Percentiles rank a stretch among this genome's conserved stretches.
Evolutionary conservation across 148 eudicot species (phyloP).

Genomic region (Beta vulgaris): DNA sequence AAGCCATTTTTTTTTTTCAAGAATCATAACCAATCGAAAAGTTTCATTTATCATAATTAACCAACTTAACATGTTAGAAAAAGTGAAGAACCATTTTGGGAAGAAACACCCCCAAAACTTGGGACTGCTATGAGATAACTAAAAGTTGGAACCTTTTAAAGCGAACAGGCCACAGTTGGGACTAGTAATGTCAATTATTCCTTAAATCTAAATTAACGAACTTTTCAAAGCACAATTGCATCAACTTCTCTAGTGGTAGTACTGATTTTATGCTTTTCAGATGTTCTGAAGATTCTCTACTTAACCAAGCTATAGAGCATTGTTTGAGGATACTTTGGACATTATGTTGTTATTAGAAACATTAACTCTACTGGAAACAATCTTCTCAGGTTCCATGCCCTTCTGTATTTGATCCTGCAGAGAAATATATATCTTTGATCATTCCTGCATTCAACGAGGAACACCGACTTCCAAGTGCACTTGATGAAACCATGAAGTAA

Average conservation of each 20-base stretch:
- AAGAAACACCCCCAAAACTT: no score
- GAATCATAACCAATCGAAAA: no score
- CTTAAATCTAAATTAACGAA: background rate
- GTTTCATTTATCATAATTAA: no score
- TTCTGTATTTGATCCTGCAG: conserved; percentile 72
- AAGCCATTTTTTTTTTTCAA: no score
- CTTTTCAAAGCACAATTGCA: background rate
- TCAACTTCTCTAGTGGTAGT: background rate
- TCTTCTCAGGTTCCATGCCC: conserved; percentile 81
- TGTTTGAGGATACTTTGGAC: background rate
- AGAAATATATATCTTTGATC: conserved; percentile 85
- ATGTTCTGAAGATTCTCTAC: background rate
- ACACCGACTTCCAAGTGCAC: conserved; percentile 84
- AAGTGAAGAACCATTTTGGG: no score
- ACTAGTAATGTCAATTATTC: no score
- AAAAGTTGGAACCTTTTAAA: no score
- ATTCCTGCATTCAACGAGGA: conserved; percentile 97
- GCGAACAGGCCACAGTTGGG: no score
- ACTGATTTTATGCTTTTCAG: background rate
- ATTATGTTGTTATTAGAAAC: background rate
- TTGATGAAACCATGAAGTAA: conserved; percentile 81
- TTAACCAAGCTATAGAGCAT: background rate
- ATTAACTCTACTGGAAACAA: conserved; percentile 12
- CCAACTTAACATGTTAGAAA: no score
- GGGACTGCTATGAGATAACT: no score